Conservation (phyloP, 73 alveolate genomes). For the Paramecium octaurelia region DNA sequence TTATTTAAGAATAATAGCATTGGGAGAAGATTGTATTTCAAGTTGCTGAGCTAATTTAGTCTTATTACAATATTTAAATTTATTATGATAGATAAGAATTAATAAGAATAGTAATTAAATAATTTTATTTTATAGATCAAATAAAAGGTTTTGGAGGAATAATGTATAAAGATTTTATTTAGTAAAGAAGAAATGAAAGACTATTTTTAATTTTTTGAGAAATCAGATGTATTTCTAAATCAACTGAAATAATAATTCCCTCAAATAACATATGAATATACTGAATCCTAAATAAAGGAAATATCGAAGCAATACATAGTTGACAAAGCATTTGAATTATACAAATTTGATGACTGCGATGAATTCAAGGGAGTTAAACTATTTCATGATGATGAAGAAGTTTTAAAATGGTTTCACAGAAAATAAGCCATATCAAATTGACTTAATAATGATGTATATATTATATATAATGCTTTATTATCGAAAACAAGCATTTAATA, state of each 20-base stretch:
- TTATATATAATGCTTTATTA: background rate
- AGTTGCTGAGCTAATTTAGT: background rate
- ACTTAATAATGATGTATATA: background rate
- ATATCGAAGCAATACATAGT: background rate
- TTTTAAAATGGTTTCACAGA: background rate
- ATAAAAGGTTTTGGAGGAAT: background rate
- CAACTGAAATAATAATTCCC: background rate
- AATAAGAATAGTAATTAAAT: background rate
- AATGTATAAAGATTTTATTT: slow-evolving; percentile 18
- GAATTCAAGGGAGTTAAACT: slow-evolving; percentile 22
- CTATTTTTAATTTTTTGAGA: background rate
- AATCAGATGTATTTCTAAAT: background rate
- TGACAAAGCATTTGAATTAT: background rate
- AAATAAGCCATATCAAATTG: background rate
- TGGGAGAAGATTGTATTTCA: background rate
- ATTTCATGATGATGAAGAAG: slow-evolving; percentile 45
- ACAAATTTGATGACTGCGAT: slow-evolving; percentile 37
- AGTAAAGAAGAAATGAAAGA: slow-evolving; percentile 36
- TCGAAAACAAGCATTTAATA: background rate
- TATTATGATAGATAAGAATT: background rate
- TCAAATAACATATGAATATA: background rate
- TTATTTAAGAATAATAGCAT: background rate
- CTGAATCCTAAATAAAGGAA: background rate
- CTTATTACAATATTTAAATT: background rate
- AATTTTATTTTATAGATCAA: background rate